These are phyloP conservation scores for Talaromyces marneffei DNA, from an alignment of 2,329 filamentous ascomycete genomes.

Conservation along the genomic window DNA sequence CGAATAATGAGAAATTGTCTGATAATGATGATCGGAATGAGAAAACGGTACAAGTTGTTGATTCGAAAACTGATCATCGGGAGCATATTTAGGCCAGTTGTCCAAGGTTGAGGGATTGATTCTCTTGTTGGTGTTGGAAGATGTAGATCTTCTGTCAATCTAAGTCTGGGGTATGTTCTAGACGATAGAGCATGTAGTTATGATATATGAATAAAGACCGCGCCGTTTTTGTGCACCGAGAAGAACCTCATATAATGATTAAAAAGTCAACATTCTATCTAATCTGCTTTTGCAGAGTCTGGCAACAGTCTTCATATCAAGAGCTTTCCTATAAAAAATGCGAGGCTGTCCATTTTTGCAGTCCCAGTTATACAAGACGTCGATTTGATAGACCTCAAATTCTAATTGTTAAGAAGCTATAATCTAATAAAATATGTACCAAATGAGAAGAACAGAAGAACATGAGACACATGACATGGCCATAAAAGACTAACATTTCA, in stretches of 20 bases:
- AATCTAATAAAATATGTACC: not conserved
- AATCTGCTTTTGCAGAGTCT: not conserved
- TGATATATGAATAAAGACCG: not conserved
- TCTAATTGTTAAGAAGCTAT: not conserved
- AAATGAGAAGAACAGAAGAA: constrained; percentile 3
- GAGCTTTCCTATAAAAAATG: not conserved
- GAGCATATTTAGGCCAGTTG: not conserved
- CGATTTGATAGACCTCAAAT: not conserved
- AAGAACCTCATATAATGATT: not conserved
- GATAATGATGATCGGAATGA: not conserved
- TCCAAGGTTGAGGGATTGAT: not conserved
- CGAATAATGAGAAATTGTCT: constrained; percentile 4
- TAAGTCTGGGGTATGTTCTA: not conserved
- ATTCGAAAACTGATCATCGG: constrained; percentile 1
- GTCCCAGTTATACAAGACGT: too few relatives aligned
- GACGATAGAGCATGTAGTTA: not conserved
- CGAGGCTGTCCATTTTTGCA: too few relatives aligned
- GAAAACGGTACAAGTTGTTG: not conserved
- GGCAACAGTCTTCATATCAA: not conserved
- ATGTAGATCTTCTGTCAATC: not conserved
- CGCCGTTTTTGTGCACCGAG: not conserved
- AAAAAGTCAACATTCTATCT: not conserved
- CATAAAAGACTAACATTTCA: constrained; percentile 1
- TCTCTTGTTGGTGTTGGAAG: not conserved
- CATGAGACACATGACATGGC: not conserved